These are phyloP conservation scores for Serpula lacrymans DNA, from an alignment of 768 basidiomycete species.

Conservation along the genomic window DNA sequence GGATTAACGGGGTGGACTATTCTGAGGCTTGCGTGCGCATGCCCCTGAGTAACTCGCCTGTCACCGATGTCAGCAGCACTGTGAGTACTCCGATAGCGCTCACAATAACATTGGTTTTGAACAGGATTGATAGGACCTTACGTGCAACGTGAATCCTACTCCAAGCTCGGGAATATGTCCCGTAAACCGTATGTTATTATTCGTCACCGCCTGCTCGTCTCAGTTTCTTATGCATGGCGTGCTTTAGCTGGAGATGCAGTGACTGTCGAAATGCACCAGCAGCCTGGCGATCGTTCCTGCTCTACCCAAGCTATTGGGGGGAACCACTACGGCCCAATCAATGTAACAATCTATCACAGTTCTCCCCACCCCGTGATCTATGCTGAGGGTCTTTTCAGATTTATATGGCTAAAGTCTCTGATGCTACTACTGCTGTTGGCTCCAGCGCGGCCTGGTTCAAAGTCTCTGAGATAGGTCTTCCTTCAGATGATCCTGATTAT, in stretches of 20 bases:
- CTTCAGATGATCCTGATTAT: constrained; percentile 45
- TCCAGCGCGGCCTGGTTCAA: constrained; percentile 47
- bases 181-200: constrained; percentile 32
- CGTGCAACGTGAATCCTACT: constrained; percentile 41
- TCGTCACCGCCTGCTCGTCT: constrained; percentile 2
- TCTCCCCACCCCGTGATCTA: not conserved
- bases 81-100: constrained; percentile 20
- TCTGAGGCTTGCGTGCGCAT: constrained; percentile 44
- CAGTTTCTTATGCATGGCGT: not conserved
- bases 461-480: constrained; percentile 46
- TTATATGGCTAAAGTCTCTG: constrained; percentile 46
- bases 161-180: constrained; percentile 38
- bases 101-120: not conserved
- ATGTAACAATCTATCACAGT: constrained; percentile 18
- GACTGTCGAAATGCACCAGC: constrained; percentile 55
- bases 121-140: constrained; percentile 35
- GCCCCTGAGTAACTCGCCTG: constrained; percentile 45
- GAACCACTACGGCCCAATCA: constrained; percentile 47
- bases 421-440: constrained; percentile 45
- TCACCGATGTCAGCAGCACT: constrained; percentile 34
- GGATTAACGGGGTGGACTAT: constrained; percentile 48
- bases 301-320: constrained; percentile 48
- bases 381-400: too few species aligned
- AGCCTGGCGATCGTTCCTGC: constrained; percentile 44
- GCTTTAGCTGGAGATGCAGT: constrained; percentile 40